phyloP scores from a whole-genome alignment of 768 basidiomycete species.

The Psilocybe azurescens region DNA sequence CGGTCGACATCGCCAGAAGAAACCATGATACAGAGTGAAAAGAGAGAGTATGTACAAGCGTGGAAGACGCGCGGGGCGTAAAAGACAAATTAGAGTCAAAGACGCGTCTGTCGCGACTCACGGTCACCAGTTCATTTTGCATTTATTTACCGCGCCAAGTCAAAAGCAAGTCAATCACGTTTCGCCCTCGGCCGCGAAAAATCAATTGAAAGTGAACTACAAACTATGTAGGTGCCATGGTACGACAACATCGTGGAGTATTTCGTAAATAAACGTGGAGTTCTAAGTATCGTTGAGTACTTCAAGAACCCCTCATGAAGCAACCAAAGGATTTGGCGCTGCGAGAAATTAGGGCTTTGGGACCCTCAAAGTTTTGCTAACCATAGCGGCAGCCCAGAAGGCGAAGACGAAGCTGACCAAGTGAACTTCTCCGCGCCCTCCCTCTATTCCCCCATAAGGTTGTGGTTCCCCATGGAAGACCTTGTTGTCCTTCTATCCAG shows the following conservation, averaged over 20 bases:
- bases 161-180: not conserved
- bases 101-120: not conserved
- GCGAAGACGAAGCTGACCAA: conserved; percentile 77
- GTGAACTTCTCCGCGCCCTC: conserved; percentile 87
- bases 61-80: conserved; percentile 6
- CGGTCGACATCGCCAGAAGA: conserved; percentile 69
- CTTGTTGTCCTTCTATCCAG: conserved; percentile 81
- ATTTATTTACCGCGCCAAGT: no score
- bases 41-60: not conserved
- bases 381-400: conserved; percentile 94
- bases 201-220: conserved; percentile 1
- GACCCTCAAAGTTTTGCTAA: conserved; percentile 93
- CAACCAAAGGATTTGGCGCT: not conserved
- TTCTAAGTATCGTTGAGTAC: not conserved
- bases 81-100: conserved; percentile 7
- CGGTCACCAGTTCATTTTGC: no score
- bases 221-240: not conserved
- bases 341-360: conserved; percentile 64
- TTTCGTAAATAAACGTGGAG: conserved; percentile 4
- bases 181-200: not conserved
- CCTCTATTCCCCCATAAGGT: conserved; percentile 76
- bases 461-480: conserved; percentile 76
- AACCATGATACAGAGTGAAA: conserved; percentile 18
- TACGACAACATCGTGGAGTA: not conserved
- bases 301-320: conserved; percentile 9